These are phyloP conservation scores for Solanum microdontum DNA, from an alignment of 257 asterid genomes.

Conservation along the genomic window DNA sequence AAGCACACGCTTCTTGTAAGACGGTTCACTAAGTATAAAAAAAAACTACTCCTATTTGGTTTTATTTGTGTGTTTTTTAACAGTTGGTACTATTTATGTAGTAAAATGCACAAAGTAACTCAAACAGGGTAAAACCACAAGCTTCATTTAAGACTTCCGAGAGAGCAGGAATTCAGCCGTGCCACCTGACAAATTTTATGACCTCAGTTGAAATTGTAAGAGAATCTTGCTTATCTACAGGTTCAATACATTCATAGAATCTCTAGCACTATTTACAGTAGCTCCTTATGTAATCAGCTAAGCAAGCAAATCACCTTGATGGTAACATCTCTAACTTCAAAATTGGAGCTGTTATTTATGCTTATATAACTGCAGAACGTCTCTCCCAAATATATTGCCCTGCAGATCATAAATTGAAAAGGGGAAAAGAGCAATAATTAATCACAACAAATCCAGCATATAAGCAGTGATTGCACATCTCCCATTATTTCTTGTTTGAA, in stretches of 20 bases:
- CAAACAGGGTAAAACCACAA: neutral
- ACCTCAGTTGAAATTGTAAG: neutral
- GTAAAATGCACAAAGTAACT: neutral
- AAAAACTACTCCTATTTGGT: neutral
- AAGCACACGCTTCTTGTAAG: neutral
- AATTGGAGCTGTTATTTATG: conserved; percentile 84
- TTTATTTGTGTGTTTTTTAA: neutral
- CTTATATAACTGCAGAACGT: conserved; percentile 96
- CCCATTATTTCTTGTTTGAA: neutral
- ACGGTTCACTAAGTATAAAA: neutral
- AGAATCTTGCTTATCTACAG: neutral
- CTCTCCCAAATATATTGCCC: conserved; percentile 98
- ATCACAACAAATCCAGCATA: neutral
- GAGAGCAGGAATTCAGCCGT: neutral
- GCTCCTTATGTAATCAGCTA: neutral
- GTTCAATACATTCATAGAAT: neutral
- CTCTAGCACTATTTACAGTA: neutral
- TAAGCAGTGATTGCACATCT: neutral
- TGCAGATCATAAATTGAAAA: conserved; percentile 7
- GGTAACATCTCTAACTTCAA: conserved; percentile 76
- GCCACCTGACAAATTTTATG: neutral
- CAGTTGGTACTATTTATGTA: neutral
- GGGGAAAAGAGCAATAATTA: neutral
- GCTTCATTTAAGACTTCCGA: neutral
- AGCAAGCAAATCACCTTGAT: conserved; percentile 50